Evolutionary conservation across 1,284 basidiomycete species (phyloP), one percentile per base, ranked within the genome.

Genomic region (Fomitopsis schrenkii): DNA sequence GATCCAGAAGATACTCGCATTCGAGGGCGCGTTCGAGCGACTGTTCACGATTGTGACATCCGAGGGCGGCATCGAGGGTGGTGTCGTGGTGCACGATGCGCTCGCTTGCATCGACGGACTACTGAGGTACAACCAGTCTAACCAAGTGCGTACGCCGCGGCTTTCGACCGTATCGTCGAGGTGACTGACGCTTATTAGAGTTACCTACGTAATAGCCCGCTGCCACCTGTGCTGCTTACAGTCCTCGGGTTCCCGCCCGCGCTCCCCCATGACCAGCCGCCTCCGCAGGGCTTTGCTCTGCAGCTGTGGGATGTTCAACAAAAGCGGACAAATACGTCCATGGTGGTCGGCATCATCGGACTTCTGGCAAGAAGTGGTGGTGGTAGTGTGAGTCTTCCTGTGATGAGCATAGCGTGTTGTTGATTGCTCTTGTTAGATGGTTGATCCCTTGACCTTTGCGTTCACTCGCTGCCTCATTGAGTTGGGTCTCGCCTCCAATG

Each of bases 21-120:
- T 99, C 71, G 95, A 97, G 68, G 96, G 97, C 35, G 93, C 93
- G 0, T 98, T 99, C 71, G 97, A 99, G 77, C 94, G 92, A 72
- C 83, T 98, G 36, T 95, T 99, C 76, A 90, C 90, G 62, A 95
- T 95, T 55, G 85, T 98, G 63, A 83, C 86, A 7, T 83, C 86
- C 62, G 97, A 98, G 75, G 93, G 95, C 44, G 95, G 97, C 0
- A 83, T 97, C 42, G 96, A 98, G 67, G 94, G 95, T 19, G 95
- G 95, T 7, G 83, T 91, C 62, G 90, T 94, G 42, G 89, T 94
- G 0, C 90, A 94, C 67, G 92, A 97, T 67, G 93, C 94, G 10
- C 78, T 99, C 59, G 82, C 86, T 10, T 95, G 92, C 64, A 86
- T 97, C 26, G 95, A 95, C 67, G 85, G 85, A 5, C 79, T 99